These are phyloP conservation scores for Pseudogymnoascus sp. DNA, from an alignment of 2,329 filamentous ascomycete species.

Conservation along the genomic window DNA sequence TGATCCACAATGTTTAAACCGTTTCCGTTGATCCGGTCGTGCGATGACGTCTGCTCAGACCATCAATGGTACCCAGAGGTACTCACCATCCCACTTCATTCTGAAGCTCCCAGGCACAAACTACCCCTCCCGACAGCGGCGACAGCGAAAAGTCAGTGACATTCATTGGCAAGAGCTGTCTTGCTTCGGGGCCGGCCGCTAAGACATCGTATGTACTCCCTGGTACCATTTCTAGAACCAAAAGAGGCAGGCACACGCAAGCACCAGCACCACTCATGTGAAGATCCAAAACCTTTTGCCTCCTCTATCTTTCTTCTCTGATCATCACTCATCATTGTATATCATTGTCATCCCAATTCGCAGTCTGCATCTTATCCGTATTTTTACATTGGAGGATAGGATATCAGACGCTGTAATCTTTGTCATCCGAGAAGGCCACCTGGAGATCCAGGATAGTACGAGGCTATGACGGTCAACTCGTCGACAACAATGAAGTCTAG, in stretches of 20 bases:
- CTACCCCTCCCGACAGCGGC: neutral
- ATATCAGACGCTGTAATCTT: neutral
- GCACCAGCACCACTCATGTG: neutral
- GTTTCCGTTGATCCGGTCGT: neutral
- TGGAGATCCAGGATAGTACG: neutral
- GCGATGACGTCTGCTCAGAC: neutral
- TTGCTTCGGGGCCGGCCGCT: neutral
- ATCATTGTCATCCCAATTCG: neutral
- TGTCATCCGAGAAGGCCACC: neutral
- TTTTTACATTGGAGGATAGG: neutral
- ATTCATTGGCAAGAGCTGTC: neutral
- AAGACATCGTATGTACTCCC: neutral
- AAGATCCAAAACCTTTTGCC: neutral
- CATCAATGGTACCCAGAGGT: neutral
- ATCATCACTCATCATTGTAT: neutral
- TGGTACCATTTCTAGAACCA: neutral
- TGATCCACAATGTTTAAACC: conserved; percentile 4
- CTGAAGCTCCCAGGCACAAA: neutral
- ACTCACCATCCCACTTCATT: neutral
- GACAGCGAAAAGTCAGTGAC: neutral
- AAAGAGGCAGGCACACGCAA: neutral
- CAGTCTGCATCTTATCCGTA: neutral
- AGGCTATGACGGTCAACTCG: conserved; percentile 1
- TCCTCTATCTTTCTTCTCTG: neutral
- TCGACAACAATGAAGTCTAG: neutral